Evolutionary conservation across 805 yeast species (phyloP).

Genomic region (Candida verbasci): DNA sequence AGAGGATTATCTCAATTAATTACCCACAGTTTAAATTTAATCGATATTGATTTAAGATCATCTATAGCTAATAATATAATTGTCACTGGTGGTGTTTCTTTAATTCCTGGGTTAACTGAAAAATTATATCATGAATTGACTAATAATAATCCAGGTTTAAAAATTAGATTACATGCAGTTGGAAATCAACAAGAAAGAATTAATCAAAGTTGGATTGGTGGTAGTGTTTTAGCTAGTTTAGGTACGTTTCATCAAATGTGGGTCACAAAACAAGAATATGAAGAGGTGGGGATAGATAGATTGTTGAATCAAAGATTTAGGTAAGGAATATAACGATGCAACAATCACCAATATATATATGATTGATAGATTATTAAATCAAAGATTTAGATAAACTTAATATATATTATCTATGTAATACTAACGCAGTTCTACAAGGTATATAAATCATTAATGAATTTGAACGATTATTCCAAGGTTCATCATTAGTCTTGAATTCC

Average conservation of each 20-base stretch:
- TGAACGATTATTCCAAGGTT: constrained; percentile 74
- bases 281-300: constrained; percentile 83
- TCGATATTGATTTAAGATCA: constrained; percentile 81
- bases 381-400: constrained; percentile 72
- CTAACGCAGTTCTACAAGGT: constrained; percentile 63
- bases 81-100: constrained; percentile 78
- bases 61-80: constrained; percentile 86
- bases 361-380: constrained; percentile 69
- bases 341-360: not conserved
- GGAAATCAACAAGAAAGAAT: constrained; percentile 76
- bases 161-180: constrained; percentile 75
- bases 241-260: constrained; percentile 98
- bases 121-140: constrained; percentile 69
- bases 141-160: constrained; percentile 73
- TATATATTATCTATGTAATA: constrained; percentile 18
- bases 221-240: constrained; percentile 78
- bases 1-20: constrained; percentile 59
- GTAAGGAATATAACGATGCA: constrained; percentile 28
- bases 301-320: constrained; percentile 79
- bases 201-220: constrained; percentile 88
- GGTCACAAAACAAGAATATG: constrained; percentile 92
- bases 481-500: constrained; percentile 65
- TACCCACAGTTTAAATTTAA: constrained; percentile 48
- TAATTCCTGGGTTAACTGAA: constrained; percentile 78
- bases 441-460: constrained; percentile 75